Evolutionary conservation across 495 filamentous ascomycete genomes (phyloP).

Genomic region (Penicillium subrubescens): DNA sequence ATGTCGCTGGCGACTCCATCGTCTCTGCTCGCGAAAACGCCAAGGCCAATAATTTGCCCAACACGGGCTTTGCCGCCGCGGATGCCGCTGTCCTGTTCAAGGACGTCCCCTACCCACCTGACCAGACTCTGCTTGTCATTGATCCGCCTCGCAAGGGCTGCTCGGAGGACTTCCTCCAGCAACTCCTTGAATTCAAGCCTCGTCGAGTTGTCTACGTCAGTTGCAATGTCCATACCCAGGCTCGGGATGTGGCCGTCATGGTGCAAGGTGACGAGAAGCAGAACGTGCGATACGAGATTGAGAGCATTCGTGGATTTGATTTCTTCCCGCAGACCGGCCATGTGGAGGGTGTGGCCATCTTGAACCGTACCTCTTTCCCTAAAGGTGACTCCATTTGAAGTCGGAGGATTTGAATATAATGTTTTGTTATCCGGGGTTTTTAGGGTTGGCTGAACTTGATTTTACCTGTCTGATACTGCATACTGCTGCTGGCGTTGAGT

Average conservation of each 20-base stretch:
- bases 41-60: constrained; percentile 68
- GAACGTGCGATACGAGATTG: constrained; percentile 74
- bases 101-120: constrained; percentile 64
- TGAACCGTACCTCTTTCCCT: constrained; percentile 47
- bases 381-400: constrained; percentile 8
- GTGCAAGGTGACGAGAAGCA: constrained; percentile 63
- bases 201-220: constrained; percentile 86
- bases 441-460: not conserved
- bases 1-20: constrained; percentile 73
- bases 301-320: constrained; percentile 91
- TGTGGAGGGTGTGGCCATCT: constrained; percentile 89
- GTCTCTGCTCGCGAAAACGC: constrained; percentile 75
- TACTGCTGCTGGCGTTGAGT: constrained; percentile 4
- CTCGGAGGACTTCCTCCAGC: constrained; percentile 77
- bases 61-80: constrained; percentile 78
- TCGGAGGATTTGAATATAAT: not conserved
- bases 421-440: not conserved
- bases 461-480: constrained; percentile 3
- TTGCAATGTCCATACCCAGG: constrained; percentile 98
- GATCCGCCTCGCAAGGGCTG: constrained; percentile 96
- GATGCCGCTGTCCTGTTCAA: constrained; percentile 84
- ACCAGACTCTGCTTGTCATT: constrained; percentile 85
- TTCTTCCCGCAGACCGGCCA: constrained; percentile 98
- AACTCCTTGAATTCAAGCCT: constrained; percentile 76
- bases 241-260: constrained; percentile 83